Percentiles rank a stretch among this genome's conserved stretches.
phyloP scores from a whole-genome alignment of 2,329 filamentous ascomycete species.

The Sporothrix curviconia region DNA sequence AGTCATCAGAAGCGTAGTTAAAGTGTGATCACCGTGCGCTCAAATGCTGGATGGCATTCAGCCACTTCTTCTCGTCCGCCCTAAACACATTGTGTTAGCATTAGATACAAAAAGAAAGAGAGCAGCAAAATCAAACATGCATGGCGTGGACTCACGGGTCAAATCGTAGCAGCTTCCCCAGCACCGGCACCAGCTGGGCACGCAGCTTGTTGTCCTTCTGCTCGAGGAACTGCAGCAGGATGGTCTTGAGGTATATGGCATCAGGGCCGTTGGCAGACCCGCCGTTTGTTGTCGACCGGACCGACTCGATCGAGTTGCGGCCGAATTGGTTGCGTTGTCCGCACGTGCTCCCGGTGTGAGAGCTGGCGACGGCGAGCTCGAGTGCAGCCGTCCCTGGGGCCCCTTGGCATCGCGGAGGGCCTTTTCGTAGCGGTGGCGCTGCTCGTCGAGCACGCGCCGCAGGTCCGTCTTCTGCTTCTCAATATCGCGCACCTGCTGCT shows the following conservation, averaged over 20 bases:
- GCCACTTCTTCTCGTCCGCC: constrained; percentile 78
- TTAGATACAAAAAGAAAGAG: background rate
- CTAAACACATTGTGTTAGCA: constrained; percentile 28
- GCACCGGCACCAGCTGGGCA: constrained; percentile 67
- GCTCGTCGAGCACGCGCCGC: constrained; percentile 69
- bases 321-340: constrained; percentile 26
- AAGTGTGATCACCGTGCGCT: constrained; percentile 6
- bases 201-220: constrained; percentile 72
- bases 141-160: constrained; percentile 53
- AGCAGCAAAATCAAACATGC: background rate
- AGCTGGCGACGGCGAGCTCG: background rate
- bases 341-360: too few species aligned
- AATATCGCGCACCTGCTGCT: constrained; percentile 71
- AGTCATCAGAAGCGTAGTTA: background rate
- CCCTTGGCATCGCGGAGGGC: constrained; percentile 61
- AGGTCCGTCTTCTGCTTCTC: constrained; percentile 77
- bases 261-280: constrained; percentile 31
- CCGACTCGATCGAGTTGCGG: constrained; percentile 41
- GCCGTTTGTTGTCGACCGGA: constrained; percentile 30
- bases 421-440: constrained; percentile 70
- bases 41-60: constrained; percentile 60
- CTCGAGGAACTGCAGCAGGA: constrained; percentile 74
- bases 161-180: constrained; percentile 70
- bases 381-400: constrained; percentile 32
- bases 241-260: constrained; percentile 69